Conservation (phyloP, 768 basidiomycete species). For the Trametes cinnabarina region DNA sequence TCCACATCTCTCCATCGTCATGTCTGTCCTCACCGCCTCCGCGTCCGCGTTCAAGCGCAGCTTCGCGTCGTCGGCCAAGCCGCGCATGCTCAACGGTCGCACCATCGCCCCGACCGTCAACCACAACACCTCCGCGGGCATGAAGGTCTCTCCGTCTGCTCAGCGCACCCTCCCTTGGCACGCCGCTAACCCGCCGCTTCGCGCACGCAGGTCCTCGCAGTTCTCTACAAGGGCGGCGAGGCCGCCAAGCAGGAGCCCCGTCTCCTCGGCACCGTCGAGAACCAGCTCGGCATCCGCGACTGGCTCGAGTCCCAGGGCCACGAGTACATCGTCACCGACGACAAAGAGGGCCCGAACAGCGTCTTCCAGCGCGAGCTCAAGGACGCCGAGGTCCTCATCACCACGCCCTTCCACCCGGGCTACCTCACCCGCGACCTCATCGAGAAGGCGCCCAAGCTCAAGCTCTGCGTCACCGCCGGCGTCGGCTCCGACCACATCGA, state of each 20-base stretch:
- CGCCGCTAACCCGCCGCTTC: not conserved
- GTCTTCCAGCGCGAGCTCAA: slow-evolving; percentile 81
- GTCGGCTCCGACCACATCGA: slow-evolving; percentile 92
- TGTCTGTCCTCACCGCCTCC: slow-evolving; percentile 16
- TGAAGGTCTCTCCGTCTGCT: slow-evolving; percentile 5
- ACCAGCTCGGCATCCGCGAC: slow-evolving; percentile 73
- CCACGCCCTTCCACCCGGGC: slow-evolving; percentile 84
- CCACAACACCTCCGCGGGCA: slow-evolving; percentile 5
- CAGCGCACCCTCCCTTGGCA: not conserved
- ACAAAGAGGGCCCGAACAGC: slow-evolving; percentile 80
- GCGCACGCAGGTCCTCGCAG: slow-evolving; percentile 59
- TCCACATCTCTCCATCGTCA: not conserved
- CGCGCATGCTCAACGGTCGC: slow-evolving; percentile 14
- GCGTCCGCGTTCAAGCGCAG: slow-evolving; percentile 14
- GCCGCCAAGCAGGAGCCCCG: slow-evolving; percentile 69
- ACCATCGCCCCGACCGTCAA: slow-evolving; percentile 14
- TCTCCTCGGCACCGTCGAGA: slow-evolving; percentile 78
- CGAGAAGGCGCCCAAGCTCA: slow-evolving; percentile 83
- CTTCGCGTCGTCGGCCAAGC: slow-evolving; percentile 7
- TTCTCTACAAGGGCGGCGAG: slow-evolving; percentile 67
- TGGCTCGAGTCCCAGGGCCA: slow-evolving; percentile 75
- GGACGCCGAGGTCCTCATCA: slow-evolving; percentile 78
- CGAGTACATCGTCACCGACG: slow-evolving; percentile 75
- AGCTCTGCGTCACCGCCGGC: slow-evolving; percentile 86
- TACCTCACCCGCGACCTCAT: slow-evolving; percentile 76